A percentile compares a stretch with the other conserved stretches of the same genome.
These are phyloP conservation scores for Xylariaceae sp. DNA, from an alignment of 2,329 filamentous ascomycete species.

Conservation along the genomic window DNA sequence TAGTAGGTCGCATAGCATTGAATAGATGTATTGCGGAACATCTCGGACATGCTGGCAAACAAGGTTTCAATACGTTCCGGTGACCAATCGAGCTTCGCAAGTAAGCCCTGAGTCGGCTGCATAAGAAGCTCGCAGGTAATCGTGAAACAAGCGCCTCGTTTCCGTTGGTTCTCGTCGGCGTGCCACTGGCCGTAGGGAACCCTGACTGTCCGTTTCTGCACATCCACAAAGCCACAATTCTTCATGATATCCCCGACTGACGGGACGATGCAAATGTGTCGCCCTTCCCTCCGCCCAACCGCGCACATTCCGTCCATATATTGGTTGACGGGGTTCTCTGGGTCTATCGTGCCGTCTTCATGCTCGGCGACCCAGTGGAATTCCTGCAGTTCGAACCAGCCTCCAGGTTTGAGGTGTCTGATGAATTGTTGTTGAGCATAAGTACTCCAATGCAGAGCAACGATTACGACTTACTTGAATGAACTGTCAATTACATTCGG, in stretches of 20 bases:
- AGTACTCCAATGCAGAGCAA: neutral
- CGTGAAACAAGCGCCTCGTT: constrained; percentile 37
- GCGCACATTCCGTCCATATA: constrained; percentile 30
- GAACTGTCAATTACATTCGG: constrained; percentile 18
- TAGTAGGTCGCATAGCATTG: constrained; percentile 20
- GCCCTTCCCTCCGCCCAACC: constrained; percentile 29
- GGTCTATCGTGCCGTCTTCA: constrained; percentile 27
- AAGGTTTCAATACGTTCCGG: constrained; percentile 16
- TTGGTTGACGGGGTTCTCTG: constrained; percentile 25
- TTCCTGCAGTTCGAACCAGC: constrained; percentile 32
- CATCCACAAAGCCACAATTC: constrained; percentile 40
- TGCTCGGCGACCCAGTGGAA: constrained; percentile 26
- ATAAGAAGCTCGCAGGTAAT: constrained; percentile 18
- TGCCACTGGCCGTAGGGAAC: constrained; percentile 50
- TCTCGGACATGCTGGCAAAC: constrained; percentile 13
- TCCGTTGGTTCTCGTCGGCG: constrained; percentile 43
- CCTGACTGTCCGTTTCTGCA: constrained; percentile 39
- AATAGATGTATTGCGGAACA: constrained; percentile 15
- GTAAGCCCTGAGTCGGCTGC: constrained; percentile 12
- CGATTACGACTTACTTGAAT: constrained; percentile 17
- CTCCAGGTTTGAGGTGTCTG: constrained; percentile 28
- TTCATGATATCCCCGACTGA: constrained; percentile 26
- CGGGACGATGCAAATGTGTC: constrained; percentile 32
- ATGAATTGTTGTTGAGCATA: constrained; percentile 4
- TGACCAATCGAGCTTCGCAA: constrained; percentile 14